These are phyloP conservation scores for Coemansia furcata DNA, from an alignment of 192 early-diverging fungal genomes.

Conservation along the genomic window DNA sequence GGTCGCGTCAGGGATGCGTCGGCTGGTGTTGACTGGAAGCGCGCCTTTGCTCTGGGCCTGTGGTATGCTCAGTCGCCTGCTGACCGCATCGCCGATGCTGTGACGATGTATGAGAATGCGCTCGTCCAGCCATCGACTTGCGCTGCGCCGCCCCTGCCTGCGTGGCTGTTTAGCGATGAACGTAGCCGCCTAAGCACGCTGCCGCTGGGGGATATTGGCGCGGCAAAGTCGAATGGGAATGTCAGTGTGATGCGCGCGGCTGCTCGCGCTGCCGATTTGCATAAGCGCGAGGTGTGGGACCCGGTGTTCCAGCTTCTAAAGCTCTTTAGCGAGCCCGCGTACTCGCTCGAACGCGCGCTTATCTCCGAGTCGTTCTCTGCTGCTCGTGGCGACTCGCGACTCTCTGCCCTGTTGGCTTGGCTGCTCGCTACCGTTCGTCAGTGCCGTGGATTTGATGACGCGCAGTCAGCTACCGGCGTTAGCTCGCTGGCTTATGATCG, in stretches of 20 bases:
- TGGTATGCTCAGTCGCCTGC: conserved; percentile 59
- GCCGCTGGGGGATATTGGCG: neutral
- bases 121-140: neutral
- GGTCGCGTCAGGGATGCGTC: conserved; percentile 37
- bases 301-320: conserved; percentile 76
- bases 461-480: neutral
- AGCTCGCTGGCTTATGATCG: conserved; percentile 41
- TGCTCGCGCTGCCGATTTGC: conserved; percentile 18
- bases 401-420: conserved; percentile 66
- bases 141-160: conserved; percentile 38
- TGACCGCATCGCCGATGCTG: conserved; percentile 21
- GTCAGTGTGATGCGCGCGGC: neutral
- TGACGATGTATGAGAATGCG: conserved; percentile 12
- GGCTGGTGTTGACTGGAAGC: conserved; percentile 64
- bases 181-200: neutral
- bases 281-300: conserved; percentile 46
- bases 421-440: conserved; percentile 49
- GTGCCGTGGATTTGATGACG: conserved; percentile 53
- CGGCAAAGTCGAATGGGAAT: neutral
- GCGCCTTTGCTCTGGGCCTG: conserved; percentile 59
- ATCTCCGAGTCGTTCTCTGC: conserved; percentile 58
- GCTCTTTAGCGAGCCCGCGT: conserved; percentile 53
- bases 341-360: conserved; percentile 60
- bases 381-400: conserved; percentile 62
- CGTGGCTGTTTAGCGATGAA: conserved; percentile 17